Evolutionary conservation across 352 stramenopile species (phyloP), one percentile per base, ranked within the genome.

Genomic region (Phytophthora cajani): DNA sequence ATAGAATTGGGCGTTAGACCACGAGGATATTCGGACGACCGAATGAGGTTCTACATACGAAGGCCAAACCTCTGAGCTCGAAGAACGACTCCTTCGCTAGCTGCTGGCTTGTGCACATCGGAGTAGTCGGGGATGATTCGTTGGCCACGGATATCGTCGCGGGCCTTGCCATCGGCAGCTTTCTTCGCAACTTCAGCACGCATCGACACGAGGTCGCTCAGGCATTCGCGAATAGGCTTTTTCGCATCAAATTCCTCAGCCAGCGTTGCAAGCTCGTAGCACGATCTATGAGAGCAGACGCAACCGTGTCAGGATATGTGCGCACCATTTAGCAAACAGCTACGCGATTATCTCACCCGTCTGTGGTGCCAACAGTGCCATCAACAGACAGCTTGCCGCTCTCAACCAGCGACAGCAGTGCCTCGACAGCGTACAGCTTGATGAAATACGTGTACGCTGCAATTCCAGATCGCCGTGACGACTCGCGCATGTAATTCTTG

Each of bases 401-500:
- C 57, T 86, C 74, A 19, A 85, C 56, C 27, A 67, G 58, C 1
- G 40, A n/a, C 9, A 93, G 64, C 27, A 95, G 64, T 10, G 69
- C 80, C 3, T 93, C 75, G 9, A 97, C 68, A 23, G 87, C 90
- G 40, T 83, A 97, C 19, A 95, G 58, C 62, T 86, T 80, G 49
- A 97, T 93, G 71, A 93, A 97, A 44, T 91, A 94, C 14, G 87
- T 88, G 57, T 97, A 97, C 42, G 88, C 85, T 1, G 76, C 57
- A 38, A 95, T 82, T 33, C 75, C 90, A 7, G 79, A 76, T 23
- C 58, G 53, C 4, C 90, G 82, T 46, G 89, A 82, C 6, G 71
- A 55, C 52, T 95, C 87, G 9, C 80, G 77, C 82, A 97, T 91
- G 71, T 97, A 95, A 53, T 96, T 97, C 55, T 95, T 95, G 47